Percentiles rank a stretch among this genome's conserved stretches.
Conservation (phyloP, 441 rosid species). For the Brassica balearica region DNA sequence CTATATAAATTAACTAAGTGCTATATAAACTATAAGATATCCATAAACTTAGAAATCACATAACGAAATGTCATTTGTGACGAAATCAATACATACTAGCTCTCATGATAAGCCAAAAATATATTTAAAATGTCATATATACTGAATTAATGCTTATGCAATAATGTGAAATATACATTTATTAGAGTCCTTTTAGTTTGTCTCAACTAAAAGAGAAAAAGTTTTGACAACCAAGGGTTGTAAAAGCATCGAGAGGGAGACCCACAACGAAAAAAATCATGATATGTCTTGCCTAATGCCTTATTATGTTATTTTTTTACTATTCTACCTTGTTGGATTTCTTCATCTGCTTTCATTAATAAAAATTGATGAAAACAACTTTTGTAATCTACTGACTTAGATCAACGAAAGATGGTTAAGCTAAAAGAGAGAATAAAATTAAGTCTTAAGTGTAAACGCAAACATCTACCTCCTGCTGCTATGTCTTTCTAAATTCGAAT, state of each 20-base stretch:
- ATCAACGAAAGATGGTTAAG: neutral
- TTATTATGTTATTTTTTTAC: neutral
- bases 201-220: constrained; percentile 30
- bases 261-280: constrained; percentile 3
- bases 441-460: neutral
- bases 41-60: neutral
- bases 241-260: neutral
- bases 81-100: neutral
- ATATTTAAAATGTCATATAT: too few species aligned
- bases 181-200: constrained; percentile 10
- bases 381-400: neutral
- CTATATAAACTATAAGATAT: too few species aligned
- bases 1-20: neutral
- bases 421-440: neutral
- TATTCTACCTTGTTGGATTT: neutral
- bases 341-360: neutral
- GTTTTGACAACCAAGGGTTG: neutral
- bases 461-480: neutral
- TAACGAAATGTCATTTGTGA: neutral
- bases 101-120: neutral
- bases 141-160: neutral
- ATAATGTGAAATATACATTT: constrained; percentile 8
- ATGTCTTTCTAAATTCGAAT: neutral
- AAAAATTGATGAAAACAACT: neutral
- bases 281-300: neutral